A percentile compares a stretch with the other conserved stretches of the same genome.
Conservation (phyloP, 2,329 filamentous ascomycete species). For the Cytospora mali region DNA sequence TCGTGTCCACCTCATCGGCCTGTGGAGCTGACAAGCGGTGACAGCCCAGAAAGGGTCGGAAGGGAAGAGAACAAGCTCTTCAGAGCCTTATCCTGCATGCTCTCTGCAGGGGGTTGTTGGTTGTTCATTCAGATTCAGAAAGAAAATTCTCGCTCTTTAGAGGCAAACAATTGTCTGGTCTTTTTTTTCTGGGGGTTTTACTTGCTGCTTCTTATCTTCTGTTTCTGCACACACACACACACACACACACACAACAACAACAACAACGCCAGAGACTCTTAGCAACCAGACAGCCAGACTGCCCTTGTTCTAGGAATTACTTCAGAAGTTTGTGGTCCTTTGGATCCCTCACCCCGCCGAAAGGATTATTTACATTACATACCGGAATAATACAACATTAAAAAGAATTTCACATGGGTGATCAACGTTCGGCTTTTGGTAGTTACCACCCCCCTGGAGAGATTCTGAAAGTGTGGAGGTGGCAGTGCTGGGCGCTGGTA, state of each 20-base stretch:
- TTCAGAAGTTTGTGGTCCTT: not conserved
- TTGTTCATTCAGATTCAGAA: not conserved
- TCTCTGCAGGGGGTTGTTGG: not conserved
- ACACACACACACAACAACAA: no score
- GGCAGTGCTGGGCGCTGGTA: constrained; percentile 15
- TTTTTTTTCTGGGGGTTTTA: no score
- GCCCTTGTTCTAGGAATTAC: not conserved
- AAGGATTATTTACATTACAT: not conserved
- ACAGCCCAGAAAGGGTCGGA: not conserved
- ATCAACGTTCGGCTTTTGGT: constrained; percentile 10
- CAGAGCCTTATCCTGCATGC: not conserved
- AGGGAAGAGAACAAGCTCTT: not conserved
- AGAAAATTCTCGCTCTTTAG: not conserved
- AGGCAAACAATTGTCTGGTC: not conserved
- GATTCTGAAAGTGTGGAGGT: constrained; percentile 9
- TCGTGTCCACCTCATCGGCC: constrained; percentile 8
- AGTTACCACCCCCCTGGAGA: constrained; percentile 7
- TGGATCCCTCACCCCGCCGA: not conserved
- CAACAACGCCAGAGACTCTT: not conserved
- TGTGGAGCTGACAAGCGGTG: constrained; percentile 21
- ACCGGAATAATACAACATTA: not conserved
- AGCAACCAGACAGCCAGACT: not conserved
- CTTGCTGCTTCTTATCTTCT: not conserved
- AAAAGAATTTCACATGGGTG: constrained; percentile 1
- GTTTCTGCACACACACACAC: no score